A percentile compares a stretch with the other conserved stretches of the same genome.
Conservation (phyloP, 371 early-diverging fungal genomes). For the Sporodiniella umbellata region DNA sequence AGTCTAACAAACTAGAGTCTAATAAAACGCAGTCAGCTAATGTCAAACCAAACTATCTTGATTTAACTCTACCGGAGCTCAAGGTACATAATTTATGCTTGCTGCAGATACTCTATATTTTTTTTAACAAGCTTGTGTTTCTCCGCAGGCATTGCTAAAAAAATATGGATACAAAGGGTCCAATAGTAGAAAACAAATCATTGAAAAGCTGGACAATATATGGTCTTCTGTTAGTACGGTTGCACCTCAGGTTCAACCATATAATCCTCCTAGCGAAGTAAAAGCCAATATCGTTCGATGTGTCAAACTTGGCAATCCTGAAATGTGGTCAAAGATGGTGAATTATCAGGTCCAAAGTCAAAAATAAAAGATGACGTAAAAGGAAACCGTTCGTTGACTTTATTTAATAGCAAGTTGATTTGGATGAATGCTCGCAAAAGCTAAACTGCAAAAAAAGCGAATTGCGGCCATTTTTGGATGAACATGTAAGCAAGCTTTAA, state of each 20-base stretch:
- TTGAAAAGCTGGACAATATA: not conserved
- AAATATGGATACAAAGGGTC: conserved; percentile 5
- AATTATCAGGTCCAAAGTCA: conserved; percentile 7
- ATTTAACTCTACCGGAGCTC: conserved; percentile 1
- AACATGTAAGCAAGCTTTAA: not conserved
- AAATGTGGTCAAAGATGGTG: not conserved
- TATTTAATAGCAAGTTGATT: conserved; percentile 2
- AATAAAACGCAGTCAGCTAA: no score
- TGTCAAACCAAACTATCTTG: not conserved
- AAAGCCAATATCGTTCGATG: conserved; percentile 1
- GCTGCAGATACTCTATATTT: not conserved
- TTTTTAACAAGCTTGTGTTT: not conserved
- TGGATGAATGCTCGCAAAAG: conserved; percentile 2
- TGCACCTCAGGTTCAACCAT: not conserved
- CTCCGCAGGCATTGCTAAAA: conserved; percentile 1
- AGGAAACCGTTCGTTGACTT: not conserved
- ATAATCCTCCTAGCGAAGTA: not conserved
- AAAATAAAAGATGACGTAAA: not conserved
- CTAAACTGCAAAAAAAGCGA: not conserved
- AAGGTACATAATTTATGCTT: not conserved
- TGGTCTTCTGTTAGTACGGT: not conserved
- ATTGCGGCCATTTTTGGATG: not conserved
- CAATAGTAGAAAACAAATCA: conserved; percentile 3
- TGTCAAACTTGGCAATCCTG: not conserved
- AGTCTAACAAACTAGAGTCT: not conserved